Conservation (phyloP, 345 rosid species). For the Acer campestre region DNA sequence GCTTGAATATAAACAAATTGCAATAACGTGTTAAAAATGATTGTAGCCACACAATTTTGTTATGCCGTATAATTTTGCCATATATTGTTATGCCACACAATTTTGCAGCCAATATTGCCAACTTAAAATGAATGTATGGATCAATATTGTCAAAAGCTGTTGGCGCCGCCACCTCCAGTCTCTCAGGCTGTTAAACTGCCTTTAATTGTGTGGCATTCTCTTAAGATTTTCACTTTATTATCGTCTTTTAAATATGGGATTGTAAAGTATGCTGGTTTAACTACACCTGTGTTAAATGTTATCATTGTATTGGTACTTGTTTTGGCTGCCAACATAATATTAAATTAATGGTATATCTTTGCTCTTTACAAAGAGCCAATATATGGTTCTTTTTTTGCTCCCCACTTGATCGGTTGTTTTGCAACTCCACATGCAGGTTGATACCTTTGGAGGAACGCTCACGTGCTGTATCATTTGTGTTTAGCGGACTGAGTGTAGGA, state of each 20-base stretch:
- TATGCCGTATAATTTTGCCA: too few relatives aligned
- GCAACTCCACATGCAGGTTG: constrained; percentile 49
- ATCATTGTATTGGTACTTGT: neutral
- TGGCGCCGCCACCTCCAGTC: too few relatives aligned
- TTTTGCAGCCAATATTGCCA: too few relatives aligned
- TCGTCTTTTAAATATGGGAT: neutral
- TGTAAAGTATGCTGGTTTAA: neutral
- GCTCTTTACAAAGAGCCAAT: constrained; percentile 14
- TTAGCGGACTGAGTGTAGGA: constrained; percentile 92
- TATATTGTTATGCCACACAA: too few relatives aligned
- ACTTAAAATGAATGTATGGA: too few relatives aligned
- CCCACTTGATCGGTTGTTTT: constrained; percentile 23
- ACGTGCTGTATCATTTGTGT: constrained; percentile 89
- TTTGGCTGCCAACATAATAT: constrained; percentile 1
- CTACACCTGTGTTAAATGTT: neutral
- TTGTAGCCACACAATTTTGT: too few relatives aligned
- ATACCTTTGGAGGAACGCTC: constrained; percentile 92
- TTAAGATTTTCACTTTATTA: neutral
- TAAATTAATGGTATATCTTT: neutral
- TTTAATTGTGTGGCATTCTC: too few relatives aligned
- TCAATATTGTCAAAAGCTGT: too few relatives aligned
- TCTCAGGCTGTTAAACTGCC: too few relatives aligned
- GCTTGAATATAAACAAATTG: neutral
- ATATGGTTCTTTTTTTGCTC: constrained; percentile 6
- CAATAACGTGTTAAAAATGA: too few relatives aligned